Conservation (phyloP, 1,139 yeast species). For the Pichia sp. region DNA sequence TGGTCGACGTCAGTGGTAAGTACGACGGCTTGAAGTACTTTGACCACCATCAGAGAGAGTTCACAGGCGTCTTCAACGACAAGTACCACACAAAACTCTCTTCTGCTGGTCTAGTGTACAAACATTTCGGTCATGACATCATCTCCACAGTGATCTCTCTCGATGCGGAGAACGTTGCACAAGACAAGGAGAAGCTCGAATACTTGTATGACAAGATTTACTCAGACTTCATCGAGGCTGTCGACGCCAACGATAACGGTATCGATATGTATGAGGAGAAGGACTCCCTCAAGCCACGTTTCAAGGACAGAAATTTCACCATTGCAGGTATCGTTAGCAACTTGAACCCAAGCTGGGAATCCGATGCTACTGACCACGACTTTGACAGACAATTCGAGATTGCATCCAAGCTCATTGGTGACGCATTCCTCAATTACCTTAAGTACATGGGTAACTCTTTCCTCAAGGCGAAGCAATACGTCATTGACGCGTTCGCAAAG, state of each 20-base stretch:
- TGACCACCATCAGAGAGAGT: slow-evolving; percentile 93
- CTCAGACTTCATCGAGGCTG: slow-evolving; percentile 78
- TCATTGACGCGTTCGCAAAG: slow-evolving; percentile 55
- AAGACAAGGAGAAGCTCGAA: slow-evolving; percentile 40
- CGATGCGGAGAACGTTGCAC: slow-evolving; percentile 22
- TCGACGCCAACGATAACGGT: slow-evolving; percentile 97
- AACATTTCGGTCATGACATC: slow-evolving; percentile 85
- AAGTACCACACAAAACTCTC: slow-evolving; percentile 70
- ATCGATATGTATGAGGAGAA: slow-evolving; percentile 55
- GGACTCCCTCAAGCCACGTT: slow-evolving; percentile 40
- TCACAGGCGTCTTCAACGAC: slow-evolving; percentile 56
- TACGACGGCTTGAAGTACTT: slow-evolving; percentile 83
- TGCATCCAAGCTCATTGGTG: slow-evolving; percentile 81
- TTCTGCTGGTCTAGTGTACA: slow-evolving; percentile 90
- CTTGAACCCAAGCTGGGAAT: slow-evolving; percentile 83
- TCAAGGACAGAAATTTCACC: slow-evolving; percentile 54
- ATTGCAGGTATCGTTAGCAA: slow-evolving; percentile 74
- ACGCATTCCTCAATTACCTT: slow-evolving; percentile 61
- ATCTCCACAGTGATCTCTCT: slow-evolving; percentile 32
- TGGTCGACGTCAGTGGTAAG: slow-evolving; percentile 92
- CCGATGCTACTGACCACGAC: slow-evolving; percentile 53
- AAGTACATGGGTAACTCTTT: slow-evolving; percentile 76
- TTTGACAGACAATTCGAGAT: slow-evolving; percentile 59
- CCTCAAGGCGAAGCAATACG: slow-evolving; percentile 84
- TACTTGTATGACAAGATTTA: slow-evolving; percentile 68